Evolutionary conservation across 1,284 basidiomycete species (phyloP).

Genomic region (Leccinum solheimii): DNA sequence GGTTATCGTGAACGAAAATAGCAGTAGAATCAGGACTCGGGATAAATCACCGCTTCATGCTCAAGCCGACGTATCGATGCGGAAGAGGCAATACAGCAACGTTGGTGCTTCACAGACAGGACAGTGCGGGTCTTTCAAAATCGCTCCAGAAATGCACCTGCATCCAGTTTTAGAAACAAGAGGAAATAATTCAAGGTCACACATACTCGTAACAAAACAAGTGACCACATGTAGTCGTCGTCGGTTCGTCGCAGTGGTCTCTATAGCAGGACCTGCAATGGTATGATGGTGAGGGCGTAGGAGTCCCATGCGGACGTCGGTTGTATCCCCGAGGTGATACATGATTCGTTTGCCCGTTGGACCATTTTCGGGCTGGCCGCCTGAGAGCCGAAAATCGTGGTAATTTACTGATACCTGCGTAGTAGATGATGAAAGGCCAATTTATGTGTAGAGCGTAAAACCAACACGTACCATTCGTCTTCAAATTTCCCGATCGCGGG

Average conservation of each 20-base stretch:
- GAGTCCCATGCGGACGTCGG: slow-evolving; percentile 13
- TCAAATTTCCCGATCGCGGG: slow-evolving; percentile 14
- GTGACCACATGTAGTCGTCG: slow-evolving; percentile 38
- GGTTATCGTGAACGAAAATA: background rate
- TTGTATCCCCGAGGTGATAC: background rate
- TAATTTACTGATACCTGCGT: slow-evolving; percentile 33
- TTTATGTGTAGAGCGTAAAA: background rate
- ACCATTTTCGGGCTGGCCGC: slow-evolving; percentile 22
- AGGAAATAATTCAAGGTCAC: background rate
- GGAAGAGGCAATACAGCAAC: slow-evolving; percentile 35
- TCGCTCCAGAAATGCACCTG: slow-evolving; percentile 34
- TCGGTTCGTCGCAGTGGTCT: slow-evolving; percentile 36
- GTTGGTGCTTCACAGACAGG: slow-evolving; percentile 35
- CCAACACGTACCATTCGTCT: slow-evolving; percentile 22
- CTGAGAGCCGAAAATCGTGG: slow-evolving; percentile 35
- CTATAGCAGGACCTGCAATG: slow-evolving; percentile 36
- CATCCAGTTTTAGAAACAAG: slow-evolving; percentile 8
- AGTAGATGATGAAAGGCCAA: background rate
- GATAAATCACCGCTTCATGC: background rate
- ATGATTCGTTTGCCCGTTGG: slow-evolving; percentile 15
- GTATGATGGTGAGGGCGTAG: slow-evolving; percentile 24
- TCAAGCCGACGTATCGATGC: slow-evolving; percentile 34
- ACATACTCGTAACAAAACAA: slow-evolving; percentile 37
- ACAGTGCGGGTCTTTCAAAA: slow-evolving; percentile 33
- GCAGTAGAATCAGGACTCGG: background rate